Evolutionary conservation across 257 asterid genomes (phyloP), one percentile per base, ranked within the genome.

Genomic region (Fraxinus quadrangulata): DNA sequence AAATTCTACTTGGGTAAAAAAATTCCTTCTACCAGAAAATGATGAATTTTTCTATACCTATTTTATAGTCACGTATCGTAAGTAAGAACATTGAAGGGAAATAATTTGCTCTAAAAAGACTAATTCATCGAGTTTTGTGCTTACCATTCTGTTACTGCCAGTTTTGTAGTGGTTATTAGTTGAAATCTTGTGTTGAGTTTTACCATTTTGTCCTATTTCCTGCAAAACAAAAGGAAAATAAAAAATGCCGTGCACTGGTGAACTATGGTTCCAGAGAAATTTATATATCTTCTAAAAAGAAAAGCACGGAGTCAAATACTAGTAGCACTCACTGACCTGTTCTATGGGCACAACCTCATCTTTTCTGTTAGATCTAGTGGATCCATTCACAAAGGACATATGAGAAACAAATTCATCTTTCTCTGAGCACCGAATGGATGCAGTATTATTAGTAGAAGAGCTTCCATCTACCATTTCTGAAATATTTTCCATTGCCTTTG

Each of bases 81-180:
- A 73, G 28, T 16, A 28, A 68, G 67, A 30, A 65, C 31, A 40
- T 33, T 61, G 17, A 1, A 63, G 69, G 36, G 63, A 16, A 59
- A 19, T n/a, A 4, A 23, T 42, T 30, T 65, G 34, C 36, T 37
- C 14, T 45, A 45, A 69, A 45, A 65, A 54, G 30, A 37, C 30
- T 8, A 66, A 66, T 26, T 19, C 61, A 70, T 3, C 6, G 63
- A 24, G 24, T 34, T 51, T 4, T 74, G 67, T 19, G 54, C 70
- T 13, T 86, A 89, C 89, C 88, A 65, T 78, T 45, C 76, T 79
- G 75, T 74, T 80, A 76, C 63, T 66, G 80, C 85, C 87, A 77
- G 80, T 73, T 75, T 78, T 78, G 28, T 75, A 68, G 72, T 56
- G 81, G 82, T 68, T 73, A 49, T 61, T 70, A 37, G 69, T 79